Percentiles rank a stretch among this genome's conserved stretches.
These are phyloP conservation scores for Vanderwaltozyma tropicalis DNA, from an alignment of 805 yeast genomes.

Conservation along the genomic window DNA sequence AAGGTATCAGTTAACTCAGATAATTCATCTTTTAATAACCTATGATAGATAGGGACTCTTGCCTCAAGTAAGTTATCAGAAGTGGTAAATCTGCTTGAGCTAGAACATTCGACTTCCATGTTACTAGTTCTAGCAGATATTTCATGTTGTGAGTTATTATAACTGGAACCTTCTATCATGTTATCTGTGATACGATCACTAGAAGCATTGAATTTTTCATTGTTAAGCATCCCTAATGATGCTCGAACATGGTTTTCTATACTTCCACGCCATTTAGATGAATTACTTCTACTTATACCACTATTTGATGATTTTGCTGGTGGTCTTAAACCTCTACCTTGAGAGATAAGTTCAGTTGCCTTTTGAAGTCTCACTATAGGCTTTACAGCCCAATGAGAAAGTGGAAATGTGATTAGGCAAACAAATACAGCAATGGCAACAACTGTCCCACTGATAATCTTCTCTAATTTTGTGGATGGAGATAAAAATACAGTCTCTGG, in stretches of 20 bases:
- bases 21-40: conserved; percentile 69
- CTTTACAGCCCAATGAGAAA: conserved; percentile 74
- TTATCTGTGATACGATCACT: background rate
- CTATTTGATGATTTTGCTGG: background rate
- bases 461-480: conserved; percentile 52
- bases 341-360: conserved; percentile 57
- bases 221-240: background rate
- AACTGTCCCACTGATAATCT: conserved; percentile 68
- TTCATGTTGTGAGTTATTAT: background rate
- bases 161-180: background rate
- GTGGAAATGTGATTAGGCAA: conserved; percentile 67
- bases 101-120: background rate
- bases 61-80: conserved; percentile 30
- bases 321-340: conserved; percentile 32
- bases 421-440: conserved; percentile 68
- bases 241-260: conserved; percentile 2
- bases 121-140: background rate
- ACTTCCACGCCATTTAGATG: conserved; percentile 2
- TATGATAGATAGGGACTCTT: conserved; percentile 37
- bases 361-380: conserved; percentile 72
- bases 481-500: conserved; percentile 44
- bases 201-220: background rate
- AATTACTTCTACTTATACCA: conserved; percentile 1
- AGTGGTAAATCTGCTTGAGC: conserved; percentile 13
- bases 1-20: conserved; percentile 83